These are phyloP conservation scores for Syzygium jambos DNA, from an alignment of 345 rosid species.

Conservation along the genomic window DNA sequence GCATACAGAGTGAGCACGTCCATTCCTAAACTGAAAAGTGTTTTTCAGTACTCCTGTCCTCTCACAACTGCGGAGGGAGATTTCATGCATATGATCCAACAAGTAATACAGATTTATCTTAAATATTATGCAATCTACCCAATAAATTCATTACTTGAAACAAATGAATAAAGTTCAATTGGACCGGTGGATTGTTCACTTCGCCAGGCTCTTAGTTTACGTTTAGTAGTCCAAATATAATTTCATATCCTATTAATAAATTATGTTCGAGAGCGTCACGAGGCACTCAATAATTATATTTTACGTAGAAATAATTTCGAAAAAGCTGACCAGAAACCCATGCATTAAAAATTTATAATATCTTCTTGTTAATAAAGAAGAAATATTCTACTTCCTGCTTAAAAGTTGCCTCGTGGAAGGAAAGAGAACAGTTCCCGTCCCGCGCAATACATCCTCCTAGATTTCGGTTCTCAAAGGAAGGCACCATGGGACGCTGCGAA, in stretches of 20 bases:
- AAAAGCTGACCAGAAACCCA: neutral
- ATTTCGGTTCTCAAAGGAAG: neutral
- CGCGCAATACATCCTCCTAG: neutral
- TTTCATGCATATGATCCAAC: neutral
- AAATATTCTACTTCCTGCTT: neutral
- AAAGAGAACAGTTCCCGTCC: neutral
- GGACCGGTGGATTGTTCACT: neutral
- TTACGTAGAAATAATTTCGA: neutral
- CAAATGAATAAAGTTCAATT: neutral
- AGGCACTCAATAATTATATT: neutral
- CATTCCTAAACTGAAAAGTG: neutral
- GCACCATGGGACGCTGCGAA: neutral
- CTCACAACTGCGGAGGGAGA: neutral
- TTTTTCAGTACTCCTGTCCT: neutral
- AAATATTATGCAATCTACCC: too few relatives aligned
- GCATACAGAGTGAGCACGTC: neutral
- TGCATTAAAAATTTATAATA: neutral
- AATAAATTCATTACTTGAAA: neutral
- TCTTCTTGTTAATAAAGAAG: neutral
- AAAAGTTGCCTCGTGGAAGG: neutral
- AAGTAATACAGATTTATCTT: too few relatives aligned
- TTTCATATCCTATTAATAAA: neutral
- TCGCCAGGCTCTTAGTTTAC: neutral
- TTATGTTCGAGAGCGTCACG: neutral
- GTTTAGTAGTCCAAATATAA: accelerated